These are phyloP conservation scores for Suillus luteus DNA, from an alignment of 768 basidiomycete genomes.

Conservation along the genomic window DNA sequence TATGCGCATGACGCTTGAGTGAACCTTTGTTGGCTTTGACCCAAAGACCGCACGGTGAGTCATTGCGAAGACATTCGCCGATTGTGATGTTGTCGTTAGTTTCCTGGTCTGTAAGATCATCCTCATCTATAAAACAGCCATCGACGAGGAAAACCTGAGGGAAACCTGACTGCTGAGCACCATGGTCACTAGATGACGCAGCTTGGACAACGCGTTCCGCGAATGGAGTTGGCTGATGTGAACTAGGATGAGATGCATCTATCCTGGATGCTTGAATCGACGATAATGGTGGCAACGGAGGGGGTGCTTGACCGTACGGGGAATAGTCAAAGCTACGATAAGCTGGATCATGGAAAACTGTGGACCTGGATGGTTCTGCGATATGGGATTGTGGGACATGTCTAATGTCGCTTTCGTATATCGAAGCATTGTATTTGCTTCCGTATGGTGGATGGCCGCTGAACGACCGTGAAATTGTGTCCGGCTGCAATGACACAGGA, in stretches of 20 bases:
- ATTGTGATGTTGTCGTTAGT: neutral
- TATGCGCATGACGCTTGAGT: constrained; percentile 8
- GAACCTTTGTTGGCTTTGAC: constrained; percentile 8
- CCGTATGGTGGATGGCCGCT: neutral
- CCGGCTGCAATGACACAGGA: neutral
- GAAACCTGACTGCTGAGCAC: neutral
- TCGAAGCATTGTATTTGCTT: neutral
- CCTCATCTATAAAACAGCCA: neutral
- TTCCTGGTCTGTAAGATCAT: neutral
- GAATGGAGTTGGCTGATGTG: no score
- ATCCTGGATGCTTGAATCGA: neutral
- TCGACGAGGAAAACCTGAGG: neutral
- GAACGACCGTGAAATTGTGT: neutral
- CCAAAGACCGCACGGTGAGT: constrained; percentile 11
- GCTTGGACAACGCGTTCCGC: neutral
- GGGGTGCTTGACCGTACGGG: no score
- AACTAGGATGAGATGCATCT: neutral
- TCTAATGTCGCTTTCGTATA: neutral
- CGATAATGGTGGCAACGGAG: no score
- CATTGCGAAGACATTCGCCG: constrained; percentile 3
- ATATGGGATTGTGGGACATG: neutral
- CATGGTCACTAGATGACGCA: no score
- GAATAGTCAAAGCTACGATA: neutral
- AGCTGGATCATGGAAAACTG: no score
- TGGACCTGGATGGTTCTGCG: neutral